A percentile compares a stretch with the other conserved stretches of the same genome.
Conservation (phyloP, 2,329 filamentous ascomycete genomes). For the Sporothrix brunneoviolacea region DNA sequence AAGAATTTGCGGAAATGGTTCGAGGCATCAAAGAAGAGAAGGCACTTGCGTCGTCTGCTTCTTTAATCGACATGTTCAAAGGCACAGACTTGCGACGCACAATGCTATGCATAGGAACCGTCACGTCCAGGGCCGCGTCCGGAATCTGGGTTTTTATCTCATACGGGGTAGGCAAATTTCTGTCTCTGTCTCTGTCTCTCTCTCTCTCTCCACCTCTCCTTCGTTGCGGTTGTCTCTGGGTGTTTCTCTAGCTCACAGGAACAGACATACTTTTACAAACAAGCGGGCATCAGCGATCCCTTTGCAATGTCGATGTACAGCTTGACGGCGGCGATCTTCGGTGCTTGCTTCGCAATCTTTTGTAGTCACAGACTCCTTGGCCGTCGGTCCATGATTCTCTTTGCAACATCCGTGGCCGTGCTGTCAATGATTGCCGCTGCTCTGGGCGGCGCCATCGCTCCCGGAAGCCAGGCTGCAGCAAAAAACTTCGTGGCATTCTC, state of each 20-base stretch:
- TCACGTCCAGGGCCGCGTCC: slow-evolving; percentile 22
- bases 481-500: slow-evolving; percentile 19
- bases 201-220: too few relatives aligned
- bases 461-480: slow-evolving; percentile 17
- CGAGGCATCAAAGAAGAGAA: slow-evolving; percentile 22
- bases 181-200: too few relatives aligned
- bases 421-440: slow-evolving; percentile 20
- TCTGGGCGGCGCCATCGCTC: slow-evolving; percentile 19
- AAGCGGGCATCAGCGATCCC: slow-evolving; percentile 21
- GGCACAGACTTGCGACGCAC: slow-evolving; percentile 22
- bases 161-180: too few relatives aligned
- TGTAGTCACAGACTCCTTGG: slow-evolving; percentile 20
- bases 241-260: slow-evolving; percentile 25
- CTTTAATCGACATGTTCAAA: slow-evolving; percentile 22
- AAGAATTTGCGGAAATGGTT: slow-evolving; percentile 21
- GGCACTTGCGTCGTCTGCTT: slow-evolving; percentile 13
- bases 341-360: slow-evolving; percentile 17
- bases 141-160: too few relatives aligned
- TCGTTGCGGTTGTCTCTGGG: too few relatives aligned
- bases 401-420: slow-evolving; percentile 17
- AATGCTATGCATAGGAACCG: slow-evolving; percentile 19
- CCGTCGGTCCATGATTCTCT: slow-evolving; percentile 21
- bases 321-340: slow-evolving; percentile 17
- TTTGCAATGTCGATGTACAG: slow-evolving; percentile 19
- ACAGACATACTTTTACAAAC: slow-evolving; percentile 24